phyloP scores from a whole-genome alignment of 352 stramenopile species.

The Thalassiosira pacifica region DNA sequence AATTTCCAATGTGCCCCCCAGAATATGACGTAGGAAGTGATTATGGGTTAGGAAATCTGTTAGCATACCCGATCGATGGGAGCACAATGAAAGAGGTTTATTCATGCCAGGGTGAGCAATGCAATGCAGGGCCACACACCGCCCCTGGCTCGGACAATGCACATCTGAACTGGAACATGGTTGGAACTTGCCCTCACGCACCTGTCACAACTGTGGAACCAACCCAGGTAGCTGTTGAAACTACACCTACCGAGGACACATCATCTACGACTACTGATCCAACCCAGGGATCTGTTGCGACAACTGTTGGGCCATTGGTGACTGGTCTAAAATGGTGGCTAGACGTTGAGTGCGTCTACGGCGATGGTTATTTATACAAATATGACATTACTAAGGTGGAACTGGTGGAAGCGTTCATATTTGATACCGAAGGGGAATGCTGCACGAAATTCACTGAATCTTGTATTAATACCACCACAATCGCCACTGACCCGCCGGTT shows the following conservation, averaged over 20 bases:
- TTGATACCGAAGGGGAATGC: neutral
- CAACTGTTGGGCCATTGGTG: no score
- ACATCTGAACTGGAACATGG: neutral
- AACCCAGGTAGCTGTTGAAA: neutral
- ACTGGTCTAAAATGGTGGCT: no score
- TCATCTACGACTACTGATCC: neutral
- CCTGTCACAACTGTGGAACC: constrained; percentile 9
- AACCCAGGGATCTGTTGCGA: neutral
- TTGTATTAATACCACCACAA: neutral
- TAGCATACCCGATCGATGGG: neutral
- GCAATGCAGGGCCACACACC: neutral
- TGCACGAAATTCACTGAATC: neutral
- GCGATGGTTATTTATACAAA: neutral
- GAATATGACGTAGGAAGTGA: neutral
- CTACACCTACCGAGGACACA: neutral
- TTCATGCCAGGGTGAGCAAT: neutral
- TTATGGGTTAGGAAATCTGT: neutral
- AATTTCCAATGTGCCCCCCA: neutral
- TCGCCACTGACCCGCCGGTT: neutral
- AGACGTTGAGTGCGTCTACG: neutral
- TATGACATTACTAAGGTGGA: neutral
- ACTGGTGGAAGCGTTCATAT: neutral
- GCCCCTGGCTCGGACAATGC: constrained; percentile 4
- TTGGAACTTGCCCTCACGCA: neutral
- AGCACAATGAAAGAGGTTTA: constrained; percentile 1